Evolutionary conservation across 202 grass and related monocot genomes (phyloP).

Genomic region (Panicum virgatum): DNA sequence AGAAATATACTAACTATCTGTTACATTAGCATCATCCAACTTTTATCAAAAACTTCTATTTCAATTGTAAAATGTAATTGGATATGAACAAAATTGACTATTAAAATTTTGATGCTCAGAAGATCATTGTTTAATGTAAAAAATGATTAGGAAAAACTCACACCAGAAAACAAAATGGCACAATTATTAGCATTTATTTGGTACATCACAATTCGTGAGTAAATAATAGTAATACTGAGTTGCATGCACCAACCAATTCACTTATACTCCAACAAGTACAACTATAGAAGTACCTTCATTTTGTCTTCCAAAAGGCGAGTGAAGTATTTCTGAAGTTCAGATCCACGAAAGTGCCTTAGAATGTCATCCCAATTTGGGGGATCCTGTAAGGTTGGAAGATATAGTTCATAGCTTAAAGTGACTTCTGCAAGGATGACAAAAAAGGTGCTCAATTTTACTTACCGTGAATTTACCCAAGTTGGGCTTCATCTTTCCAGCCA

Average conservation of each 20-base stretch:
- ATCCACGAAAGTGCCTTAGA: conserved; percentile 76
- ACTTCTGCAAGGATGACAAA: background rate
- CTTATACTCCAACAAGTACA: too few species aligned
- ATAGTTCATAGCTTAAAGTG: conserved; percentile 22
- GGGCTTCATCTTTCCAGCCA: conserved; percentile 68
- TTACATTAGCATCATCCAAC: conserved; percentile 14
- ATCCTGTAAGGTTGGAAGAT: conserved; percentile 44
- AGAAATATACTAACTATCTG: background rate
- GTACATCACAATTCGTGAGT: background rate
- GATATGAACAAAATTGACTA: background rate
- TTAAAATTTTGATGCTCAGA: background rate
- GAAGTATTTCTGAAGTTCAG: conserved; percentile 93
- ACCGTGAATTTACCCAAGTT: conserved; percentile 83
- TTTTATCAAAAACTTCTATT: background rate
- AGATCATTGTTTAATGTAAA: background rate
- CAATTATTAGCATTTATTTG: background rate
- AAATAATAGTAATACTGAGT: too few species aligned
- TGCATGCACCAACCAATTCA: too few species aligned
- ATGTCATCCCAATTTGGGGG: conserved; percentile 79
- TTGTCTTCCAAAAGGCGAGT: conserved; percentile 71
- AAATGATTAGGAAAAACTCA: background rate
- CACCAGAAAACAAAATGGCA: background rate
- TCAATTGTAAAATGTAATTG: background rate
- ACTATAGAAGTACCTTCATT: conserved; percentile 51
- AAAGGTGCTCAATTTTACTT: conserved; percentile 19